A percentile compares a stretch with the other conserved stretches of the same genome.
phyloP scores from a whole-genome alignment of 768 basidiomycete genomes.

The Calocybe gangraenosa region DNA sequence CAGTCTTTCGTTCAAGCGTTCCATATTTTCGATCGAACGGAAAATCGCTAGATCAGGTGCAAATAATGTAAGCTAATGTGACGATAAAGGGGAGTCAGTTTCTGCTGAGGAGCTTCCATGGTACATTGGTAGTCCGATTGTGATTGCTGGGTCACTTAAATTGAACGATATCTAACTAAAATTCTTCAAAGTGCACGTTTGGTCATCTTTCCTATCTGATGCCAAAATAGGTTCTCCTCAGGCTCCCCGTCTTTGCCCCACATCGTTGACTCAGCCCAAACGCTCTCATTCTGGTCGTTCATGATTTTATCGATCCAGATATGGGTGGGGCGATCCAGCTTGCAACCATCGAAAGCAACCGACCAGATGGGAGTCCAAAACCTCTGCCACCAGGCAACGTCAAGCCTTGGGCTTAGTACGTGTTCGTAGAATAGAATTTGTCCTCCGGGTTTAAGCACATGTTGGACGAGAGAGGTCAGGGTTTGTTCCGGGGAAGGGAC shows the following conservation, averaged over 20 bases:
- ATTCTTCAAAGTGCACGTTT: no score
- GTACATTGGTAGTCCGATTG: no score
- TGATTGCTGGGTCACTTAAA: no score
- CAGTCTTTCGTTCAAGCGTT: no score
- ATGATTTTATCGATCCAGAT: conserved; percentile 37
- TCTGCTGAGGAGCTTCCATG: no score
- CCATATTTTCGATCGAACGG: no score
- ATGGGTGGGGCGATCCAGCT: conserved; percentile 54
- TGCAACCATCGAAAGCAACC: conserved; percentile 57
- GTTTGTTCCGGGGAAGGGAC: conserved; percentile 52
- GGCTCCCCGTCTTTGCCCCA: conserved; percentile 50
- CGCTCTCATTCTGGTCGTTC: conserved; percentile 21
- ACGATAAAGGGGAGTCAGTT: no score
- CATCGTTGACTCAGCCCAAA: conserved; percentile 45
- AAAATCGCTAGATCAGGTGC: no score
- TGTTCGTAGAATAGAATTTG: conserved; percentile 69
- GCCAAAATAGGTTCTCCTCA: conserved; percentile 58
- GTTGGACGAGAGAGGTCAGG: conserved; percentile 39
- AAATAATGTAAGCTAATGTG: no score
- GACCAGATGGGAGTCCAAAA: conserved; percentile 74
- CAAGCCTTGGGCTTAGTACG: conserved; percentile 45
- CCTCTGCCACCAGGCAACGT: conserved; percentile 68
- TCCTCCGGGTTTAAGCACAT: conserved; percentile 62
- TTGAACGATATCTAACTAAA: no score
- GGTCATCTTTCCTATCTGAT: conserved; percentile 19